phyloP scores from a whole-genome alignment of 2,329 filamentous ascomycete genomes.

The Phialocephala sp. region DNA sequence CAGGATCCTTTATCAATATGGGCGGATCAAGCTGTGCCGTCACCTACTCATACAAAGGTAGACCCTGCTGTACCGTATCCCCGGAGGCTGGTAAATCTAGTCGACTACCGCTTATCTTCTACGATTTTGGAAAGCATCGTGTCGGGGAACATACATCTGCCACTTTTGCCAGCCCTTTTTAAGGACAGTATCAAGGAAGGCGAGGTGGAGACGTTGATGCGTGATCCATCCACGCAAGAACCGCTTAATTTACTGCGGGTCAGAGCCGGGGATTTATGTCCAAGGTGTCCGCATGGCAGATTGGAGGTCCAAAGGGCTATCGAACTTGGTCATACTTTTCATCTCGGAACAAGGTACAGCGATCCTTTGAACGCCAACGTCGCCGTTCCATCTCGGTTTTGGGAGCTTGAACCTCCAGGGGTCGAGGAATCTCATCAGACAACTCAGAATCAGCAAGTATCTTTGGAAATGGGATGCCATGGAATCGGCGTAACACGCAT shows the following conservation, averaged over 20 bases:
- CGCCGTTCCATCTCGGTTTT: constrained; percentile 46
- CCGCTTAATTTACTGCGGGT: constrained; percentile 69
- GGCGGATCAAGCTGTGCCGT: constrained; percentile 37
- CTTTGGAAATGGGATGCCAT: constrained; percentile 94
- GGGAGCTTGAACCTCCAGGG: constrained; percentile 28
- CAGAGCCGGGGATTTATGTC: constrained; percentile 72
- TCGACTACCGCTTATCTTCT: constrained; percentile 45
- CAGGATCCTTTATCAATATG: constrained; percentile 63
- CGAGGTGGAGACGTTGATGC: constrained; percentile 31
- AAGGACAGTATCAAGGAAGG: not conserved
- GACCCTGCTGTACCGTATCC: not conserved
- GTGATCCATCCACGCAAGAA: constrained; percentile 46
- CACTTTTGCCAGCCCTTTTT: constrained; percentile 30
- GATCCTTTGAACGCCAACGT: constrained; percentile 72
- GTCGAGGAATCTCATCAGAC: not conserved
- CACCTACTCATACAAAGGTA: not conserved
- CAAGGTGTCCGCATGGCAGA: constrained; percentile 66
- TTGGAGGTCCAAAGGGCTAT: constrained; percentile 75
- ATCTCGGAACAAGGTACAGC: constrained; percentile 89
- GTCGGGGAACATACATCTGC: constrained; percentile 22
- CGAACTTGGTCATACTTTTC: constrained; percentile 94
- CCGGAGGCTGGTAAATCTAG: constrained; percentile 45
- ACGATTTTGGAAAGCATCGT: constrained; percentile 21
- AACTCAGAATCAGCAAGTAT: constrained; percentile 45
- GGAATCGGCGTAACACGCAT: constrained; percentile 93